Conservation (phyloP, 139 green algal genomes). For the Chlorella sp. region DNA sequence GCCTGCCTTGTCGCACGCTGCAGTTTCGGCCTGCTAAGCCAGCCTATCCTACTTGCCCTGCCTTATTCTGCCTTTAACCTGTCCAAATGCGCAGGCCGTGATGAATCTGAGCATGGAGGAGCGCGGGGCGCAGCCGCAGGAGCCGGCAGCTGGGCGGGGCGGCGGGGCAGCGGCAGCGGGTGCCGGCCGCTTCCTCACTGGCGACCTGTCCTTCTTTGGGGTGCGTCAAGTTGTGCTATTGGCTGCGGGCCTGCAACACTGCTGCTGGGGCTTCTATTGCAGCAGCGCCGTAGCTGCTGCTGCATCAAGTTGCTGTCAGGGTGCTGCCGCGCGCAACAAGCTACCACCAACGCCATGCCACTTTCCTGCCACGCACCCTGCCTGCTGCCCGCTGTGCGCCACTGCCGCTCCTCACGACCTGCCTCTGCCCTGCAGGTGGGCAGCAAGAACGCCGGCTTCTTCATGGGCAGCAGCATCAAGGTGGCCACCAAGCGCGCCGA, state of each 20-base stretch:
- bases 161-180: neutral
- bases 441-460: conserved; percentile 86
- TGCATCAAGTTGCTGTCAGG: too few species aligned
- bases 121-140: conserved; percentile 53
- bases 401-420: neutral
- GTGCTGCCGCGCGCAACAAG: too few species aligned
- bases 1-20: too few species aligned
- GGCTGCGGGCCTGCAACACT: neutral
- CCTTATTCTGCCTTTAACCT: neutral
- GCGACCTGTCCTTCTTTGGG: conserved; percentile 84
- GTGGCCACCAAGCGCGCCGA: conserved; percentile 56
- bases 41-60: neutral
- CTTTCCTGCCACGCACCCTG: too few species aligned
- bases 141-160: conserved; percentile 25
- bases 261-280: neutral
- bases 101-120: conserved; percentile 90
- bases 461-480: conserved; percentile 73
- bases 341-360: too few species aligned
- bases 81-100: conserved; percentile 65
- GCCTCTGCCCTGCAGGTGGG: conserved; percentile 30
- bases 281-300: neutral
- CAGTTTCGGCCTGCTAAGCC: too few species aligned
- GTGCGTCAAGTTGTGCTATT: conserved; percentile 22
- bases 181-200: conserved; percentile 66
- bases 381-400: neutral